A percentile compares a stretch with the other conserved stretches of the same genome.
Conservation (phyloP, 768 basidiomycete genomes). For the Agrocybe praecox region DNA sequence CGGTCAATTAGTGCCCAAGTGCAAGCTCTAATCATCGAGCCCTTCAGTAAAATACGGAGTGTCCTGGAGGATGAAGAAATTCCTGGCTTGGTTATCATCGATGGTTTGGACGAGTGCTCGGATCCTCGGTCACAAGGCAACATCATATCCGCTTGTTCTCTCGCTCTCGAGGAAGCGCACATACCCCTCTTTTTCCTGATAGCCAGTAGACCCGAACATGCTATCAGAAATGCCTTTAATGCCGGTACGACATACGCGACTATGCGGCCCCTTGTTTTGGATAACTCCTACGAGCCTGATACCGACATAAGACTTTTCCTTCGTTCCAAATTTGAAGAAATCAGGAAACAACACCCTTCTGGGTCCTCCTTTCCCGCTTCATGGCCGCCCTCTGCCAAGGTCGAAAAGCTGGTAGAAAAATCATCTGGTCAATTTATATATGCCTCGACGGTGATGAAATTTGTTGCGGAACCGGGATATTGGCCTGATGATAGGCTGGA, state of each 20-base stretch:
- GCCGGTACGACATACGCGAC: background rate
- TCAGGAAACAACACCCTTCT: constrained; percentile 10
- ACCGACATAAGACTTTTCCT: constrained; percentile 16
- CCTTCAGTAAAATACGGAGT: constrained; percentile 2
- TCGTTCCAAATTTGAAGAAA: constrained; percentile 9
- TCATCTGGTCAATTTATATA: constrained; percentile 24
- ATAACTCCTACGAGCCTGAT: constrained; percentile 2
- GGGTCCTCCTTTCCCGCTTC: constrained; percentile 3
- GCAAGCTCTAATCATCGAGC: constrained; percentile 11
- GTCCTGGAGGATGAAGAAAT: background rate
- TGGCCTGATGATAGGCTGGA: constrained; percentile 14
- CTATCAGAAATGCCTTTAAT: constrained; percentile 13
- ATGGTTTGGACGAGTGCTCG: constrained; percentile 19
- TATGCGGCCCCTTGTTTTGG: constrained; percentile 5
- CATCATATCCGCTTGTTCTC: constrained; percentile 6
- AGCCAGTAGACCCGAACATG: constrained; percentile 18
- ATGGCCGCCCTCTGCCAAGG: constrained; percentile 12
- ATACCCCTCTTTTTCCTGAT: constrained; percentile 18
- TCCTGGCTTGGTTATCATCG: constrained; percentile 15
- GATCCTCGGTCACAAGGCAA: constrained; percentile 7
- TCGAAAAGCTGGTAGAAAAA: constrained; percentile 13
- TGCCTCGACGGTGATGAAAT: constrained; percentile 19
- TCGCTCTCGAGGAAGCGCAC: constrained; percentile 1
- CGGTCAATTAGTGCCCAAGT: constrained; percentile 8
- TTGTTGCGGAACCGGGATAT: constrained; percentile 15